Percentiles rank a stretch among this genome's conserved stretches.
Evolutionary conservation across 495 filamentous ascomycete genomes (phyloP).

Genomic region (Hypoxylon rickii): DNA sequence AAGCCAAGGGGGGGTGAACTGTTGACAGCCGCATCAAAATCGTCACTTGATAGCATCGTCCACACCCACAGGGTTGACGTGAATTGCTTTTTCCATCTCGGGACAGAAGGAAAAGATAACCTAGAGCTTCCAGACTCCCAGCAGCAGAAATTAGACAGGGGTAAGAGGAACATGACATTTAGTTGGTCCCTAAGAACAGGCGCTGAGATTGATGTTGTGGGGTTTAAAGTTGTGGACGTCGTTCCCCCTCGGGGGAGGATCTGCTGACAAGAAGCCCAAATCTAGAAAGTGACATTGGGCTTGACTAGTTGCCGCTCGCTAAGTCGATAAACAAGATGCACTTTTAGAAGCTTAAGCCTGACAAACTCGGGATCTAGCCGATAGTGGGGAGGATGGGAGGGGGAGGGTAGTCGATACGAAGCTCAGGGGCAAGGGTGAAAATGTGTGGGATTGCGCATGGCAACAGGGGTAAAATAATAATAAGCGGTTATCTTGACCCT

Average conservation of each 20-base stretch:
- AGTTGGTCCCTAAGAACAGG: too few relatives aligned
- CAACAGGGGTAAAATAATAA: slow-evolving; percentile 15
- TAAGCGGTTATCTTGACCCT: neutral
- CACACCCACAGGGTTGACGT: neutral
- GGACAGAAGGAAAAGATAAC: neutral
- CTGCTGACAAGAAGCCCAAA: slow-evolving; percentile 12
- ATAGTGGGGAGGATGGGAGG: slow-evolving; percentile 14
- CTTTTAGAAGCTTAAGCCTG: slow-evolving; percentile 1
- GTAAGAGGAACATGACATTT: neutral
- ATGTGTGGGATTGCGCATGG: slow-evolving; percentile 23
- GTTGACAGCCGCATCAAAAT: slow-evolving; percentile 17
- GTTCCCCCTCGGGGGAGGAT: neutral
- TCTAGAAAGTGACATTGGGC: slow-evolving; percentile 33
- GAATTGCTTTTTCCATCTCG: neutral
- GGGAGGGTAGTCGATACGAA: slow-evolving; percentile 31
- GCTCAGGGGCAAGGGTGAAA: slow-evolving; percentile 24
- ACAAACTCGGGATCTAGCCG: slow-evolving; percentile 21
- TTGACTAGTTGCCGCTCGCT: neutral
- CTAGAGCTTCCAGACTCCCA: too few relatives aligned
- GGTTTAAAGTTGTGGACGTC: neutral
- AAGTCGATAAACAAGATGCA: slow-evolving; percentile 16
- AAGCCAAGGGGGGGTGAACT: slow-evolving; percentile 3
- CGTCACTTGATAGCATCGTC: slow-evolving; percentile 17
- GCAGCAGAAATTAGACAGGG: too few relatives aligned
- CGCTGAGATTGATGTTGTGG: neutral